Evolutionary conservation across 1,284 basidiomycete species (phyloP).

Genomic region (Moesziomyces antarcticus): DNA sequence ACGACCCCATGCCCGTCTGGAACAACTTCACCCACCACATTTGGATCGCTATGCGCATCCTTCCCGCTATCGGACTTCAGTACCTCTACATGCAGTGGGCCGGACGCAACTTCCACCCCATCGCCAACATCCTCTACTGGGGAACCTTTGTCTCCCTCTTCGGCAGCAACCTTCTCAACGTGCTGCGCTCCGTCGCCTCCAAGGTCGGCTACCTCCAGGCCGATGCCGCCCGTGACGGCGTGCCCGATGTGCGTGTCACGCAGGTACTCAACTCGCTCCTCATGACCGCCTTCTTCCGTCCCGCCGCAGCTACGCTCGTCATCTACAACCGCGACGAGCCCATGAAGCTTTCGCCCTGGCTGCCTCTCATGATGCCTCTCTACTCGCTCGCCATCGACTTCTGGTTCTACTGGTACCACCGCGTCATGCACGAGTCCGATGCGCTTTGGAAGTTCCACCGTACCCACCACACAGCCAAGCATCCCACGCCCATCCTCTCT

Average conservation of each 20-base stretch:
- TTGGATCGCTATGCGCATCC: constrained; percentile 42
- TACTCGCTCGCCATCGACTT: constrained; percentile 55
- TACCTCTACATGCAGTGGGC: constrained; percentile 41
- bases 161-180: constrained; percentile 30
- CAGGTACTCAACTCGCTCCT: constrained; percentile 46
- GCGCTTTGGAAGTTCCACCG: constrained; percentile 54
- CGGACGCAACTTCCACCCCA: constrained; percentile 50
- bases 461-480: constrained; percentile 56
- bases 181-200: constrained; percentile 21
- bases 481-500: constrained; percentile 52
- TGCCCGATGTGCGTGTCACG: constrained; percentile 38
- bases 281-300: constrained; percentile 46
- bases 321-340: constrained; percentile 50
- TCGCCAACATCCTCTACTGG: constrained; percentile 45
- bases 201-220: constrained; percentile 58
- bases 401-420: constrained; percentile 63
- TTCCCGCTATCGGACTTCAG: constrained; percentile 49
- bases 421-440: constrained; percentile 57
- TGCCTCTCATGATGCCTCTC: constrained; percentile 50
- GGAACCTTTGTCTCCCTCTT: constrained; percentile 38
- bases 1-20: constrained; percentile 46
- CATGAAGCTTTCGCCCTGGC: constrained; percentile 34
- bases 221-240: constrained; percentile 40
- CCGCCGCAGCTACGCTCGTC: constrained; percentile 39
- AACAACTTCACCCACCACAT: constrained; percentile 46